Evolutionary conservation across 129 eudicot species (phyloP).

Genomic region (Arctium minus): DNA sequence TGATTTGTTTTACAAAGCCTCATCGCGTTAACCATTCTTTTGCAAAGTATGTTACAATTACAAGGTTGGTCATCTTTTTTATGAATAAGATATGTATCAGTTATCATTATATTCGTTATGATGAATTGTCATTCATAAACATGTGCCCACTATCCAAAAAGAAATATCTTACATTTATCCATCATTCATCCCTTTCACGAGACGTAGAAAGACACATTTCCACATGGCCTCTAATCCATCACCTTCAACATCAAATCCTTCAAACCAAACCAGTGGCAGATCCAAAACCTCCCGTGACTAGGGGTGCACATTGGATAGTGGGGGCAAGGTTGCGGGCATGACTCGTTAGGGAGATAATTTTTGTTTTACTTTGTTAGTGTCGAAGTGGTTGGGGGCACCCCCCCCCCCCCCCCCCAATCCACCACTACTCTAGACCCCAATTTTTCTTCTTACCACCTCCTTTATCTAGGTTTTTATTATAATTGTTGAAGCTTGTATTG

Average conservation of each 20-base stretch:
- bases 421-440: background rate
- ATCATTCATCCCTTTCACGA: background rate
- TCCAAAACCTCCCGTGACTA: background rate
- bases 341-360: background rate
- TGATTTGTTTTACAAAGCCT: background rate
- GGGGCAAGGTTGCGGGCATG: background rate
- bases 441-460: background rate
- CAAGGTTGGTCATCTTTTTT: background rate
- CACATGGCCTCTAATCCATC: background rate
- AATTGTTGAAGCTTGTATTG: too few species aligned
- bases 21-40: background rate
- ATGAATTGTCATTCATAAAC: background rate
- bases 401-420: background rate
- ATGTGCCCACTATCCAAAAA: background rate
- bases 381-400: background rate
- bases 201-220: background rate
- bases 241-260: background rate
- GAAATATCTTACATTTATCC: background rate
- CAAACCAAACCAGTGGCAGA: background rate
- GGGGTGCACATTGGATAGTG: background rate
- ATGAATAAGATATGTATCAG: background rate
- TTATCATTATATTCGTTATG: background rate
- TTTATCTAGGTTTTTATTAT: background rate
- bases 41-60: background rate
- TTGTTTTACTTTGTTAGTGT: background rate